Evolutionary conservation across 371 early-diverging fungal genomes (phyloP), one percentile per base, ranked within the genome.

Genomic region (Actinomortierella ambigua): DNA sequence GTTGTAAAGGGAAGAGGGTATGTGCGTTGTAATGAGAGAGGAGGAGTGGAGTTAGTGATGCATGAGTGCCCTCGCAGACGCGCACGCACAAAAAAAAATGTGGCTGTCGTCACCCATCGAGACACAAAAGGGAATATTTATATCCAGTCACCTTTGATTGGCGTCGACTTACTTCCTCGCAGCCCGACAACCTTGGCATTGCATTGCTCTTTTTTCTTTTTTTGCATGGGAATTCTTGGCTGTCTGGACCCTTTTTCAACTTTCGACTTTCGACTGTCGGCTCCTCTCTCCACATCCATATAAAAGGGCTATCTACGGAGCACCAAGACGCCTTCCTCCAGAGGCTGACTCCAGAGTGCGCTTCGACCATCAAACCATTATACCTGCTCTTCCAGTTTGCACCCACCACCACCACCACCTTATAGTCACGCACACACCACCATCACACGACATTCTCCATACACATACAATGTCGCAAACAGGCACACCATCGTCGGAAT

Each of bases 401-500:
- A 24, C 11, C 2, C 50, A 49, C 2, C 50, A 13, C 50, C 42
- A 41, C 42, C 8, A 41, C 20, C 29, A 7, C 34, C 52, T 26
- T 26, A 28, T 27, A 11, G 18, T 17, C 48, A 8, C 20, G 20
- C 15, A 47, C 9, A 20, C 7, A 18, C n/a, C 44, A 41, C 50
- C 26, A 26, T 23, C 52, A 40, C 34, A 53, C 58, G 15, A 13
- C 48, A 17, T 50, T 22, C 51, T 52, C 52, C 40, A 41, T 6
- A 55, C 0, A 17, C 43, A 47, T n/a, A 53, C 20, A 53, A 71
- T 73, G 75, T 67, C 75, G 15, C 56, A 44, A 43, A 50, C 64
- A 63, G 75, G 75, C 60, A 67, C 68, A 13, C 67, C 75, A 26
- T 63, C 55, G 17, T 55, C 64, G 50, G 75, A 73, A 41, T 57